A percentile compares a stretch with the other conserved stretches of the same genome.
phyloP scores from a whole-genome alignment of 129 eudicot genomes.

The Flaveria robusta region DNA sequence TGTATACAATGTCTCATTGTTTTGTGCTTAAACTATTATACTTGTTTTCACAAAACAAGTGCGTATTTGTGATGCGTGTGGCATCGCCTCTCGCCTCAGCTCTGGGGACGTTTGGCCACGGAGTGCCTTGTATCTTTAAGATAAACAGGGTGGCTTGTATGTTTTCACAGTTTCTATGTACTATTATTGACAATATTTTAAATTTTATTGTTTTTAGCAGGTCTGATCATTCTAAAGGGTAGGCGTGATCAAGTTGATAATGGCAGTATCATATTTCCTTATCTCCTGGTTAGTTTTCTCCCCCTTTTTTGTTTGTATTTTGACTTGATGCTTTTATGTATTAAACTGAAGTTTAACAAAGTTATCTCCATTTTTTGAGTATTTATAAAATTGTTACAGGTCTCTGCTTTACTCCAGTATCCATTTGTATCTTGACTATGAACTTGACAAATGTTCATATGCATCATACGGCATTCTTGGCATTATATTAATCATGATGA shows the following conservation, averaged over 20 bases:
- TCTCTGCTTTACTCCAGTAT: neutral
- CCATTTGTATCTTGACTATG: neutral
- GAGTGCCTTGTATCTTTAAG: too few species aligned
- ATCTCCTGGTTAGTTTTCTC: conserved; percentile 18
- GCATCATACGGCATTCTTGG: too few species aligned
- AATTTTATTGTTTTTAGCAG: conserved; percentile 11
- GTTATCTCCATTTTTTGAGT: conserved; percentile 4
- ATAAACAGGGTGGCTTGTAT: too few species aligned
- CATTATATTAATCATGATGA: too few species aligned
- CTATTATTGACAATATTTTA: neutral
- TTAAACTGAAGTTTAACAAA: conserved; percentile 23
- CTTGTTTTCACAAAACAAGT: too few species aligned
- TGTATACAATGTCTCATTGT: too few species aligned
- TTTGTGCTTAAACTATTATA: too few species aligned
- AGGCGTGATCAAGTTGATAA: conserved; percentile 9
- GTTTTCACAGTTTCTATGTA: neutral
- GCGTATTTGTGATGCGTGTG: neutral
- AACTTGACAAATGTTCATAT: too few species aligned
- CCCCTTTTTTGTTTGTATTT: neutral
- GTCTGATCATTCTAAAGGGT: conserved; percentile 11
- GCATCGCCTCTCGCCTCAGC: too few species aligned
- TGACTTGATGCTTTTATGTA: conserved; percentile 29
- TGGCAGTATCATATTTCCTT: conserved; percentile 13
- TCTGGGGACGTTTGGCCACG: too few species aligned
- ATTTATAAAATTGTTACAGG: neutral